Evolutionary conservation across 2,329 filamentous ascomycete genomes (phyloP).

Genomic region (Pseudogymnoascus sp.): DNA sequence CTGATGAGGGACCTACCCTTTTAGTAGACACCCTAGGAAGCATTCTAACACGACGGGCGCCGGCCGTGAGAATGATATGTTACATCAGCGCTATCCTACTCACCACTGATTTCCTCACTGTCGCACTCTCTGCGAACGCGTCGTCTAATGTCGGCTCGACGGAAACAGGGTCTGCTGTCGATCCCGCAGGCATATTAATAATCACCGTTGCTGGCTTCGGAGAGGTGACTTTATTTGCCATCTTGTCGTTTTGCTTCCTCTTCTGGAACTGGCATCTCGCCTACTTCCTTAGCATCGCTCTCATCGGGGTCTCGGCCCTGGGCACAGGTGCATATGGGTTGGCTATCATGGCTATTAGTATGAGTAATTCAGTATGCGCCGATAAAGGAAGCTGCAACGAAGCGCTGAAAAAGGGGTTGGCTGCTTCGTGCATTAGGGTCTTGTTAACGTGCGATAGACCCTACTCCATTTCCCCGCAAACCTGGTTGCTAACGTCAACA

Average conservation of each 20-base stretch:
- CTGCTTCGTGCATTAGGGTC: not conserved
- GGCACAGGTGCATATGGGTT: slow-evolving; percentile 7
- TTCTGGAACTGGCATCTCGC: slow-evolving; percentile 4
- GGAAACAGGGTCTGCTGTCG: not conserved
- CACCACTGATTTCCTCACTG: not conserved
- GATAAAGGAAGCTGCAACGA: not conserved
- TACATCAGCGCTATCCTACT: not conserved
- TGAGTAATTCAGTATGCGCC: slow-evolving; percentile 3
- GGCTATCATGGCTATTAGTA: slow-evolving; percentile 8
- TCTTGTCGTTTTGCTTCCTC: slow-evolving; percentile 1
- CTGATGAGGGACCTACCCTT: not conserved
- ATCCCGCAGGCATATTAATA: not conserved
- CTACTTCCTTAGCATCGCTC: not conserved
- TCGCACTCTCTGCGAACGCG: not conserved
- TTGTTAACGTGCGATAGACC: slow-evolving; percentile 2
- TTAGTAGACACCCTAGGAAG: not conserved
- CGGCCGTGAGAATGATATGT: slow-evolving; percentile 1
- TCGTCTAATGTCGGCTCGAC: not conserved
- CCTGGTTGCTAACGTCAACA: not conserved
- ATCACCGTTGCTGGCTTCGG: not conserved
- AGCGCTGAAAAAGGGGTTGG: not conserved
- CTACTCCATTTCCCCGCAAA: not conserved
- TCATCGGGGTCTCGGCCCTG: not conserved
- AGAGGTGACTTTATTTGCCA: not conserved
- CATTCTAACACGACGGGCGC: not conserved